Percentiles rank a stretch among this genome's conserved stretches.
phyloP scores from a whole-genome alignment of 176 grass and related monocot genomes.

The Bothriochloa decipiens region DNA sequence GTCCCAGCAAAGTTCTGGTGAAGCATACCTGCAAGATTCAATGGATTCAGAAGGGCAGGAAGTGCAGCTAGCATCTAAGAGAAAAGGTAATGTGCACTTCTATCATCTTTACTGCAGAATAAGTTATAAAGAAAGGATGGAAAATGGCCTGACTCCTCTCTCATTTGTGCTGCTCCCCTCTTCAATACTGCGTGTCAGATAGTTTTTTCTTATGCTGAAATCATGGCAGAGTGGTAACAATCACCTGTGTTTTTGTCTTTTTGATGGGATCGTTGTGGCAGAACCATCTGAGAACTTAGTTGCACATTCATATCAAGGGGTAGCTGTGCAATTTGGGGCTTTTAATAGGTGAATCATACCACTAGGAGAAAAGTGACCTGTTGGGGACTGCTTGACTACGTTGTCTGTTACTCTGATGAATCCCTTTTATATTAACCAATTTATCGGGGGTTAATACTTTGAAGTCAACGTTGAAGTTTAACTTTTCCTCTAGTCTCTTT shows the following conservation, averaged over 20 bases:
- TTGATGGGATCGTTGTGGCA: not conserved
- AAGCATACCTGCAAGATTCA: conserved; percentile 24
- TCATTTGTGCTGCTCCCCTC: not conserved
- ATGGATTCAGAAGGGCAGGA: conserved; percentile 38
- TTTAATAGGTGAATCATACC: not conserved
- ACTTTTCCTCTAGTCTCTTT: conserved; percentile 8
- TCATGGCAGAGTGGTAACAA: not conserved
- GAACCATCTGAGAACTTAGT: not conserved
- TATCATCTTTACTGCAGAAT: conserved; percentile 1
- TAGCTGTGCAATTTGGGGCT: not conserved
- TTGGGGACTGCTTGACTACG: not conserved
- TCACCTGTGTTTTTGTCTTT: conserved; percentile 9
- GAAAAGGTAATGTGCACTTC: conserved; percentile 34
- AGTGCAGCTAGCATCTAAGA: conserved; percentile 10
- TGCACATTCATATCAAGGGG: not conserved
- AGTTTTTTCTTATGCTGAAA: conserved; percentile 19
- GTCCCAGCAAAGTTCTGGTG: conserved; percentile 11
- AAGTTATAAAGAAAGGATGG: not conserved
- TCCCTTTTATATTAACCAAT: not conserved
- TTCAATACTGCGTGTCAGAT: not conserved
- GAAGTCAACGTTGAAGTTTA: not conserved
- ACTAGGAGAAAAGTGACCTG: conserved; percentile 3
- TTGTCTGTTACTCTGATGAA: not conserved
- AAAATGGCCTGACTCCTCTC: not conserved
- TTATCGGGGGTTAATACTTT: conserved; percentile 20